phyloP scores from a whole-genome alignment of 257 asterid genomes.

The Cynanchum wilfordii region DNA sequence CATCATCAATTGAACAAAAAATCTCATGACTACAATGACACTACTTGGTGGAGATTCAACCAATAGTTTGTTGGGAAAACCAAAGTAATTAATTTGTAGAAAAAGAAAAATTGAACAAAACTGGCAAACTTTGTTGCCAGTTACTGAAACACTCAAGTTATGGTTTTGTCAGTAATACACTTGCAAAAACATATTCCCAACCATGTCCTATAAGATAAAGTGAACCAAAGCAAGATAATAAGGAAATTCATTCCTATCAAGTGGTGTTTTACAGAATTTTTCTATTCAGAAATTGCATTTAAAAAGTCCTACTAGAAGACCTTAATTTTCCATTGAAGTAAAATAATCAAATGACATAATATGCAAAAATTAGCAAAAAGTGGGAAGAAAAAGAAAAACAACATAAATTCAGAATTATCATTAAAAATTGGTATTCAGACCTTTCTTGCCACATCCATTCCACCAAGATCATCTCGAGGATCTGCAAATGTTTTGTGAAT shows the following conservation, averaged over 20 bases:
- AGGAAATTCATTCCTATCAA: background rate
- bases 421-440: slow-evolving; percentile 29
- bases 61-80: background rate
- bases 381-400: no score
- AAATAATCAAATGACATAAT: background rate
- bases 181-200: background rate
- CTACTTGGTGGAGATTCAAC: background rate
- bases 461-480: slow-evolving; percentile 97
- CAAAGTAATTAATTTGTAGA: background rate
- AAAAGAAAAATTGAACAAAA: background rate
- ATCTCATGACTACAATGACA: background rate
- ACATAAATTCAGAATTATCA: background rate
- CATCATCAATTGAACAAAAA: background rate
- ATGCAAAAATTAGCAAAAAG: no score
- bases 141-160: background rate
- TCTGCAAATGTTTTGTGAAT: slow-evolving; percentile 43
- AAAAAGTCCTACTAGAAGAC: background rate
- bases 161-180: background rate
- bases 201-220: background rate
- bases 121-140: background rate
- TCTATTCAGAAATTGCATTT: background rate
- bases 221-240: background rate
- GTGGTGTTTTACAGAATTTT: background rate
- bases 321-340: background rate
- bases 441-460: slow-evolving; percentile 99